These are phyloP conservation scores for Plicaturopsis crispa DNA, from an alignment of 768 basidiomycete genomes.

Conservation along the genomic window DNA sequence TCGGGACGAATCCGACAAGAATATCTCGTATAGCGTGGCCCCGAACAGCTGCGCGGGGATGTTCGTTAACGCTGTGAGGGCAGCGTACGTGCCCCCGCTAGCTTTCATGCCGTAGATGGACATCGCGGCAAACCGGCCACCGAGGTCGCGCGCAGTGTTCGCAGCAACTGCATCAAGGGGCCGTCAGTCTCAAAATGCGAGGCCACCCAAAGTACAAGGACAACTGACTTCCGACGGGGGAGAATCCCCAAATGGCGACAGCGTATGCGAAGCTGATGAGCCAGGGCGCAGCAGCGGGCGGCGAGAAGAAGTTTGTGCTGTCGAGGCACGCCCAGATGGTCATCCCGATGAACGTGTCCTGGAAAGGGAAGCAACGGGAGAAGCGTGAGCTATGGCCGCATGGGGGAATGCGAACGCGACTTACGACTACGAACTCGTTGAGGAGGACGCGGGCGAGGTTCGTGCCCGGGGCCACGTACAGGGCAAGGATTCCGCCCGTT, in stretches of 20 bases:
- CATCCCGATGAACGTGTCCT: slow-evolving; percentile 43
- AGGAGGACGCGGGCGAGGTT: slow-evolving; percentile 39
- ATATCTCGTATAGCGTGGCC: slow-evolving; percentile 44
- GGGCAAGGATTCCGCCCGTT: slow-evolving; percentile 39
- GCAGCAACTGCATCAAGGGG: slow-evolving; percentile 37
- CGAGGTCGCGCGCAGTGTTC: slow-evolving; percentile 65
- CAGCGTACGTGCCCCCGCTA: slow-evolving; percentile 48
- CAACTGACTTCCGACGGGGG: slow-evolving; percentile 37
- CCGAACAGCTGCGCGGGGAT: slow-evolving; percentile 57
- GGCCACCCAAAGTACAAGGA: not conserved
- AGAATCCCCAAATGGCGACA: slow-evolving; percentile 54
- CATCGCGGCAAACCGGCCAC: slow-evolving; percentile 53
- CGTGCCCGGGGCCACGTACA: slow-evolving; percentile 37
- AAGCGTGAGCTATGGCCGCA: not conserved
- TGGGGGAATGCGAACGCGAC: slow-evolving; percentile 10
- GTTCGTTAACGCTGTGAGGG: slow-evolving; percentile 57
- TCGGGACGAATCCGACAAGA: slow-evolving; percentile 52
- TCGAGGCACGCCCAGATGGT: slow-evolving; percentile 47
- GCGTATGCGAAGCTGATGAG: slow-evolving; percentile 51
- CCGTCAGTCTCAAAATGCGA: not conserved
- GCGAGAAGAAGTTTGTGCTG: slow-evolving; percentile 50
- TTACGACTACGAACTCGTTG: slow-evolving; percentile 50
- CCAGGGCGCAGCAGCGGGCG: slow-evolving; percentile 45
- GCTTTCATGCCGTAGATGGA: slow-evolving; percentile 52
- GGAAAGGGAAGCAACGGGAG: not conserved